Conservation (phyloP, 202 grass and related monocot species). For the Digitaria exilis region DNA sequence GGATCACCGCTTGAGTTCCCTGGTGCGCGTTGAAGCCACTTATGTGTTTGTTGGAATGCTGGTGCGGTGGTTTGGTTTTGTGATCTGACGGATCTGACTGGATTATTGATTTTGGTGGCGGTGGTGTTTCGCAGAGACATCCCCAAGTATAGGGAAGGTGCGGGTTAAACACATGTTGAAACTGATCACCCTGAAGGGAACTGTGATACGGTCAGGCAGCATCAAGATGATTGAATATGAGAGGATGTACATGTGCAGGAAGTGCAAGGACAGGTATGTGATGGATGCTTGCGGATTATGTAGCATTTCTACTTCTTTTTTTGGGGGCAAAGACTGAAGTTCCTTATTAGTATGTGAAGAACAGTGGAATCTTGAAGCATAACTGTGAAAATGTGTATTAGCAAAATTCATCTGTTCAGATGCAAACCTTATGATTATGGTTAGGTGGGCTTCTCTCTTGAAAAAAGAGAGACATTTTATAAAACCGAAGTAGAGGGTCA, state of each 20-base stretch:
- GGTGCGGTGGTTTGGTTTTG: background rate
- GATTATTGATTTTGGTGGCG: background rate
- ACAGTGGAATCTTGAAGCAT: background rate
- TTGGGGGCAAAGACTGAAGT: background rate
- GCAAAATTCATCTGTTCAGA: background rate
- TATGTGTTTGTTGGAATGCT: conserved; percentile 21
- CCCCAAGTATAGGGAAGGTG: conserved; percentile 77
- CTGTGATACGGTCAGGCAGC: conserved; percentile 75
- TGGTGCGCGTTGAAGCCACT: conserved; percentile 16
- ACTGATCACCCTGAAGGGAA: conserved; percentile 84
- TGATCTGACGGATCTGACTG: background rate
- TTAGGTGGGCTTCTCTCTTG: background rate
- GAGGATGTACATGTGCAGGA: conserved; percentile 68
- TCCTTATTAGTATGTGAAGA: background rate
- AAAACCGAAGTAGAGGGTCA: background rate
- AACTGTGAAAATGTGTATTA: background rate
- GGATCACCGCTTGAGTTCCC: conserved; percentile 71
- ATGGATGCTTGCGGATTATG: conserved; percentile 14
- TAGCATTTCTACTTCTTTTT: background rate
- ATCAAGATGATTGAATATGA: conserved; percentile 92
- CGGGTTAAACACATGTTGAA: conserved; percentile 74
- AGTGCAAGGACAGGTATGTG: conserved; percentile 67
- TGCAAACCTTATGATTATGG: background rate
- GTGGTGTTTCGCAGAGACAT: conserved; percentile 53
- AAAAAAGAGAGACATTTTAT: background rate